phyloP scores from a whole-genome alignment of 1,284 basidiomycete species.

The Cryptococcus sp. region DNA sequence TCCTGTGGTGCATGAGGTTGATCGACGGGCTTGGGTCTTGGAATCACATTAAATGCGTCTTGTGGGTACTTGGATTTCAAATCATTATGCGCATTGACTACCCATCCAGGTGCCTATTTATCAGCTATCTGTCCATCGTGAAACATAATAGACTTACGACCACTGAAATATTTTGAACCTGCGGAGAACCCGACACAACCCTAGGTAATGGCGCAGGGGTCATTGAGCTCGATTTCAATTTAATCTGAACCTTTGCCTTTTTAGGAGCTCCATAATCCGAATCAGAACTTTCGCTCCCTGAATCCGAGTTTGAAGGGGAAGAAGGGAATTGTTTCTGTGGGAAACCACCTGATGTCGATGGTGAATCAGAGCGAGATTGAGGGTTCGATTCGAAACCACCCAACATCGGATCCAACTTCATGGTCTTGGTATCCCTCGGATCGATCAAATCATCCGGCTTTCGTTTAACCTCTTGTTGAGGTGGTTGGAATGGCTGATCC shows the following conservation, averaged over 20 bases:
- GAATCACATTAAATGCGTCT: constrained; percentile 75
- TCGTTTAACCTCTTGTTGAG: background rate
- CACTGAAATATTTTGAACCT: too few species aligned
- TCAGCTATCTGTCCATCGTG: background rate
- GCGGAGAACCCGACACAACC: too few species aligned
- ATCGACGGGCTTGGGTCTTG: constrained; percentile 52
- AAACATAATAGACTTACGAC: too few species aligned
- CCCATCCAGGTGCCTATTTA: constrained; percentile 63
- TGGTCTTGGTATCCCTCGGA: background rate
- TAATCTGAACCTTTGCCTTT: background rate
- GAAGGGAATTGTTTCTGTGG: background rate
- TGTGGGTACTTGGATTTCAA: constrained; percentile 72
- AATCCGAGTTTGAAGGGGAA: background rate
- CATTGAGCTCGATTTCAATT: too few species aligned
- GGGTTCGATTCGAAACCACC: background rate
- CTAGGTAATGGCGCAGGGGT: too few species aligned
- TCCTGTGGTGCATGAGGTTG: constrained; percentile 57
- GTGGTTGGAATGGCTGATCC: background rate
- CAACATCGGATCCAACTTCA: background rate
- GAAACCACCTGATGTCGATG: background rate
- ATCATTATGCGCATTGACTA: constrained; percentile 58
- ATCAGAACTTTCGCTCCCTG: background rate
- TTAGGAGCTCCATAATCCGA: background rate
- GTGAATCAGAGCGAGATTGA: background rate
- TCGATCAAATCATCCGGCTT: constrained; percentile 2